A percentile compares a stretch with the other conserved stretches of the same genome.
phyloP scores from a whole-genome alignment of 2,329 filamentous ascomycete genomes.

The Talaromyces sp. region DNA sequence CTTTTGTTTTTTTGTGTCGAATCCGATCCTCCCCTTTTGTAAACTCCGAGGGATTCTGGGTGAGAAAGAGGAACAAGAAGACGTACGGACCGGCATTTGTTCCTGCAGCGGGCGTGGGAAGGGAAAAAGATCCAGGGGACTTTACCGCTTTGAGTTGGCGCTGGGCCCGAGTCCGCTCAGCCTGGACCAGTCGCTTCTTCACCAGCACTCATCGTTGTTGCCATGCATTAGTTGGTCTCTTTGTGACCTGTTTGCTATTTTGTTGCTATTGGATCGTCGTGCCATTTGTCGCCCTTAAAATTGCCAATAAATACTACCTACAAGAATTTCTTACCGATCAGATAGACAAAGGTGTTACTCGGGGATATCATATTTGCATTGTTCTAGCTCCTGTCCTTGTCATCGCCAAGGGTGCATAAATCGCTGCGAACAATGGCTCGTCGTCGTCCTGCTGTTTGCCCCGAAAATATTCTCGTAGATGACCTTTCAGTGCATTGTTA shows the following conservation, averaged over 20 bases:
- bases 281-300: too few species aligned
- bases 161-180: neutral
- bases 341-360: neutral
- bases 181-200: neutral
- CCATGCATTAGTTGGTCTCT: neutral
- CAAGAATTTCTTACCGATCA: neutral
- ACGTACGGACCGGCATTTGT: neutral
- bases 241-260: neutral
- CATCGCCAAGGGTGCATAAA: neutral
- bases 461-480: too few species aligned
- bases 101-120: conserved; percentile 1
- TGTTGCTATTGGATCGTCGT: too few species aligned
- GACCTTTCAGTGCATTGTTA: too few species aligned
- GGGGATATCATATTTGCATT: neutral
- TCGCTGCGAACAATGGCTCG: neutral
- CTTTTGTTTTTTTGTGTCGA: neutral
- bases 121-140: conserved; percentile 1
- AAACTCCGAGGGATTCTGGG: conserved; percentile 1
- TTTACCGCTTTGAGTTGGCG: conserved; percentile 5
- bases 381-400: neutral
- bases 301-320: neutral
- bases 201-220: neutral
- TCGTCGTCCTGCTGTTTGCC: neutral
- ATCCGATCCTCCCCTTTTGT: neutral
- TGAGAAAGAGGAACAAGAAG: neutral